phyloP scores from a whole-genome alignment of 2,329 filamentous ascomycete species.

The Fusarium tricinctum region DNA sequence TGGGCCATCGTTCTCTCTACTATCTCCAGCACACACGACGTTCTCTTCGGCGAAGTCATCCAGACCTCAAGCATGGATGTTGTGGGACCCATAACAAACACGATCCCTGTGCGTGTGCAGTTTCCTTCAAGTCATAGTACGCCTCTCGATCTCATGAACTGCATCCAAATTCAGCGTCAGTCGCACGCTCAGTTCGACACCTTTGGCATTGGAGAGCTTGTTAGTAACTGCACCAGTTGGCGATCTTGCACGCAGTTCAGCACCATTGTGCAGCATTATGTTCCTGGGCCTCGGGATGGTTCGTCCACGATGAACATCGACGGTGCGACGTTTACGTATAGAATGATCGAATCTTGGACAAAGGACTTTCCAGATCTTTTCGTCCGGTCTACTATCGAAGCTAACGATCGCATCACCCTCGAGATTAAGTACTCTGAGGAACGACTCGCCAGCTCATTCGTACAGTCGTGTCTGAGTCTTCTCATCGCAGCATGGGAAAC shows the following conservation, averaged over 20 bases:
- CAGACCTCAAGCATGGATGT: slow-evolving; percentile 59
- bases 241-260: slow-evolving; percentile 67
- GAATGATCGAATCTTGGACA: slow-evolving; percentile 57
- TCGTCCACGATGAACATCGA: slow-evolving; percentile 61
- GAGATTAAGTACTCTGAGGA: slow-evolving; percentile 63
- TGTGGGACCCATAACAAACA: slow-evolving; percentile 66
- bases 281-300: slow-evolving; percentile 50
- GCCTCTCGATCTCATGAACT: slow-evolving; percentile 63
- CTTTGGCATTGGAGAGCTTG: slow-evolving; percentile 65
- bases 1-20: slow-evolving; percentile 70
- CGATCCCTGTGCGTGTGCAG: slow-evolving; percentile 64
- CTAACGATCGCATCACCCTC: slow-evolving; percentile 57
- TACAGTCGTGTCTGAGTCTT: slow-evolving; percentile 60
- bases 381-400: slow-evolving; percentile 58
- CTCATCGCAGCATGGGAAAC: slow-evolving; percentile 62
- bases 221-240: slow-evolving; percentile 68
- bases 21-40: slow-evolving; percentile 63
- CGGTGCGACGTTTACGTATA: slow-evolving; percentile 61
- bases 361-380: slow-evolving; percentile 63
- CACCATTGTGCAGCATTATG: slow-evolving; percentile 67
- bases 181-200: slow-evolving; percentile 64
- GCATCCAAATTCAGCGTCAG: slow-evolving; percentile 64
- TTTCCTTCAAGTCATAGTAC: slow-evolving; percentile 61
- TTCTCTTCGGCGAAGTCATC: slow-evolving; percentile 69
- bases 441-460: slow-evolving; percentile 59